Evolutionary conservation across 2,329 filamentous ascomycete genomes (phyloP), one percentile per base, ranked within the genome.

Genomic region (Rhinocladiella mackenziei): DNA sequence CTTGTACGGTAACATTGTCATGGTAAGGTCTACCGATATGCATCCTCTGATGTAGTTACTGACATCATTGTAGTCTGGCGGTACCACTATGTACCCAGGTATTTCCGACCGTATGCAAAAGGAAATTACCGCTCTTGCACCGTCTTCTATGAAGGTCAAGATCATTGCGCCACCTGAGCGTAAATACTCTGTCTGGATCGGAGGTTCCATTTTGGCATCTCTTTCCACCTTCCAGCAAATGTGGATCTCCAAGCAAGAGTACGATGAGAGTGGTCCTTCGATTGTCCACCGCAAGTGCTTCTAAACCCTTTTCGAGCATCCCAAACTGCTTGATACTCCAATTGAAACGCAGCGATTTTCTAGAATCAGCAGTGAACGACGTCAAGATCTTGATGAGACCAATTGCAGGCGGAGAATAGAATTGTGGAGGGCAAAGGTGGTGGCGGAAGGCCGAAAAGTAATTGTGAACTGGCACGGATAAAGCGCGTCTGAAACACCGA

Each of bases 221-320:
- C 86, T 98, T 66, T 98, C 92, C 62, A 98, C 92, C 75, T 98
- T 98, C 91, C 92, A 98, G 82, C 92, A 98, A 80, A 98, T 98
- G 92, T 98, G 92, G 92, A 97, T 98, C 84, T 98, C 92, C 66
- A 98, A 98, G 89, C 92, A 98, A 80, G 91, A 97, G 81, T 97
- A 97, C 84, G 92, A 98, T 80, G 92, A 97, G 88, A 92, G 85
- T 74, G 91, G 91, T 77, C 92, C 91, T 65, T 96, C 89, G 68
- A 97, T 97, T 69, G 91, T 97, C 66, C 91, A 97, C 86, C 87
- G 89, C 84, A 97, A 96, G 88, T 96, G 91, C 87, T 96, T 96
- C 86, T 96, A 95, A 84, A 81, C 38, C 25, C 15, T 18, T 47
- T 36, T 38, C 31, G 20, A 39, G 39, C 39, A 49, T 50, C 35